Base-by-base conservation (phyloP, 371 early-diverging fungal genomes). In the Apophysomyces sp. region DNA sequence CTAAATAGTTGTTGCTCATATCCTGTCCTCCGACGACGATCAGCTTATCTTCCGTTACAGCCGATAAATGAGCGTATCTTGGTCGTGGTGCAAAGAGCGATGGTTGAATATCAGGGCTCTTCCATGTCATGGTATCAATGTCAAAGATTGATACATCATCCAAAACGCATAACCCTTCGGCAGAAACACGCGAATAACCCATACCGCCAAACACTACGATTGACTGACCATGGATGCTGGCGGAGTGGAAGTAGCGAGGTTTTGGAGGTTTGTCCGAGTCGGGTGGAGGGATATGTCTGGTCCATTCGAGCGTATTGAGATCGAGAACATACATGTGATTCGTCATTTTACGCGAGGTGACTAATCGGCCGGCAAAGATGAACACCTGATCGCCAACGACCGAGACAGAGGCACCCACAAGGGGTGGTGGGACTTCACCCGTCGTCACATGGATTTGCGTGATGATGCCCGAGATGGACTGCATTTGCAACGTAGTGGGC, bases 11-110 rank as follows among this genome's bases (percentile, higher is more conserved):
- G 65, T 90, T 92, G 39, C 77, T 80, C 61, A 91, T 76, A 54
- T 92, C 92, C 71, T 93, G 94, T n/a, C 94, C 94, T 58, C 94
- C 94, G 32, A 93, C 76, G 0, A 92, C 72, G 4, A 91, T 73
- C 41, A 92, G 65, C 30, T 77, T 79, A 65, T 83, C 82, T n/a
- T 74, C 80, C 49, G 82, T 66, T 37, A 85, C 76, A 44, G 85
- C 62, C 44, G 90, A 81, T n/a, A 92, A 66, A 61, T 93, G 94
- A 4, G 94, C 94, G 71, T 92, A 93, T 26, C 94, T 74, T n/a
- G 92, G 84, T 56, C 86, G 81, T 26, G 93, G 92, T 11, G 83
- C 74, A 41, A 78, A 83, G 0, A 77, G 51, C 0, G 84, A 82
- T 8, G 81, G 76, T 6, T 77, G 73, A 13, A 86, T 74, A 6